Evolutionary conservation across 768 basidiomycete genomes (phyloP), one percentile per base, ranked within the genome.

Genomic region (Mycena galopus): DNA sequence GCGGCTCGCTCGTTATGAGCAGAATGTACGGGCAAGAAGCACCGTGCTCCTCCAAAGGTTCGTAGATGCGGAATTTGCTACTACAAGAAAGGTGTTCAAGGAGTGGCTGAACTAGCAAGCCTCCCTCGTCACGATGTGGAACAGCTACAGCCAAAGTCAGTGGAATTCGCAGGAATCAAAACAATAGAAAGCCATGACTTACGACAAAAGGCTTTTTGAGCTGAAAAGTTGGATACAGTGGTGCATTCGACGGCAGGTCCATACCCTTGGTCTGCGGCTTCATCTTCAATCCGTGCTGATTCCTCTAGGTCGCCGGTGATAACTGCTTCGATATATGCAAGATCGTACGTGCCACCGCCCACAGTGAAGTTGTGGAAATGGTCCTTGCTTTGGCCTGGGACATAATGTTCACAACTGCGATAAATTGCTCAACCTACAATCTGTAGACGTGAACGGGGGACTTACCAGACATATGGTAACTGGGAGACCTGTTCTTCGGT

Each of bases 1-100:
- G 79, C 4, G 21, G 35, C 0, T 77, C 77, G 21, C 35, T 30
- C 10, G 60, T 29, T 3, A 72, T 69, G 6, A 78, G 35, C 3
- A 79, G 57, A 2, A 76, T 55, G 23, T 58, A 73, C 9, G 78
- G 77, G 58, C 79, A 79, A n/a, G 10, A 50, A 1, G 16, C 2
- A 4, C 71, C 65, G 62, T 62, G 69, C 32, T 71, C 72, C 27
- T 56, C 56, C 1, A 75, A 60, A 0, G 78, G 76, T n/a, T 76
- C 69, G 51, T 60, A 77, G 2, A 68, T 29, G 0, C 60, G 58
- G 44, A 73, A 69, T 39, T 56, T 68, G 33, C 35, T 59, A 3
- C 16, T 50, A 50, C 77, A 78, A 1, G 23, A 30, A 0, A 76
- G 25, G 2, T 25, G 42, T 17, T 37, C 47, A 30, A 77, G 50